Percentiles rank a stretch among this genome's conserved stretches.
These are phyloP conservation scores for Coelastrella sp. DNA, from an alignment of 139 green algal genomes.

Conservation along the genomic window DNA sequence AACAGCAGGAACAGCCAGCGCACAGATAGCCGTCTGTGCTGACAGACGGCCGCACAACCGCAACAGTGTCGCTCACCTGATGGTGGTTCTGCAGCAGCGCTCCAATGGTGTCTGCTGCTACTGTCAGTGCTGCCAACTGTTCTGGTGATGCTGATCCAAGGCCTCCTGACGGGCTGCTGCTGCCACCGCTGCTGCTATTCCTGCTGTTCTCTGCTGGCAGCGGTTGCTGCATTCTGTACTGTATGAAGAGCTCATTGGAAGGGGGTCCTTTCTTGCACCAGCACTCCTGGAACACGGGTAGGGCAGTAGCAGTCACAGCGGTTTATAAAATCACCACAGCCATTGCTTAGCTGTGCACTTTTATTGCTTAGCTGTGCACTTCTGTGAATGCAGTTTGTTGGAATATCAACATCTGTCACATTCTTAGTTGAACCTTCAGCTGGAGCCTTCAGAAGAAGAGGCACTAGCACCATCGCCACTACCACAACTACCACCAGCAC, in stretches of 20 bases:
- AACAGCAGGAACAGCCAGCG: too few relatives aligned
- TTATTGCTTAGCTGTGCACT: too few relatives aligned
- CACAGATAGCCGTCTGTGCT: too few relatives aligned
- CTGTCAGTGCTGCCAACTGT: constrained; percentile 57
- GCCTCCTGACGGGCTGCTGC: not conserved
- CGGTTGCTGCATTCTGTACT: constrained; percentile 74
- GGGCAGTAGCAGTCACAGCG: not conserved
- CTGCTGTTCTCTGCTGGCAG: constrained; percentile 45
- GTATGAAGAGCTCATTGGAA: constrained; percentile 64
- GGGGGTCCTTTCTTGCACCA: constrained; percentile 92
- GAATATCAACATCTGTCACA: too few relatives aligned
- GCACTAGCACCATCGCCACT: not conserved
- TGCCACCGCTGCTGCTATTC: constrained; percentile 4
- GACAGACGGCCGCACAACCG: too few relatives aligned
- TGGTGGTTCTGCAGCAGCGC: constrained; percentile 86
- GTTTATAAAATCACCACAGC: too few relatives aligned
- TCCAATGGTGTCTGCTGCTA: constrained; percentile 75
- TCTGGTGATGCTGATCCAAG: not conserved
- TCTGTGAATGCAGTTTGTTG: too few relatives aligned
- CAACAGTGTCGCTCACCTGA: constrained; percentile 44
- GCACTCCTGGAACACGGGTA: constrained; percentile 67
- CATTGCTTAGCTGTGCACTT: too few relatives aligned
- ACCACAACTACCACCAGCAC: too few relatives aligned
- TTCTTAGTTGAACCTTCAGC: too few relatives aligned
- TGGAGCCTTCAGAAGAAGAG: not conserved